These are phyloP conservation scores for Blastocrithidia nonstop DNA, from an alignment of 208 protist genomes.

Conservation along the genomic window DNA sequence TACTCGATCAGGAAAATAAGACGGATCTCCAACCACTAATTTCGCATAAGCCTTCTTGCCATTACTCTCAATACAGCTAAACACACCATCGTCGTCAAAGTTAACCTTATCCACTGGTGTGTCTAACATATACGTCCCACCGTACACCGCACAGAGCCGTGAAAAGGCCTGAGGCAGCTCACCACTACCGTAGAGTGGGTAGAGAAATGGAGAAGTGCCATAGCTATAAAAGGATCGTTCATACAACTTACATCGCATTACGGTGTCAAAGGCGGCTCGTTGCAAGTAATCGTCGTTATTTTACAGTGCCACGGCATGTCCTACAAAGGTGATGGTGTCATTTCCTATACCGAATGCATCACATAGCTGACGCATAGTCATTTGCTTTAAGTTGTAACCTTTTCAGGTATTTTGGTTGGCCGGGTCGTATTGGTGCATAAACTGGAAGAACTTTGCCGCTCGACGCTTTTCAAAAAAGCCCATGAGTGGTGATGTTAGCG, in stretches of 20 bases:
- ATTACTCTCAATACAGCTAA: conserved; percentile 86
- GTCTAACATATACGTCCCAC: conserved; percentile 99
- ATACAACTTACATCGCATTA: conserved; percentile 95
- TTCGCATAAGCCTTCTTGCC: conserved; percentile 83
- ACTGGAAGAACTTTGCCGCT: conserved; percentile 89
- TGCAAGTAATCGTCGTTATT: conserved; percentile 89
- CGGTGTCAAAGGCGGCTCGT: conserved; percentile 82
- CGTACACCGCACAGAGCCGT: conserved; percentile 84
- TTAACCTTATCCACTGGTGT: conserved; percentile 94
- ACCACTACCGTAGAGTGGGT: conserved; percentile 99
- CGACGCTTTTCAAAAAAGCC: conserved; percentile 97
- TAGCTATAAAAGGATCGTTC: conserved; percentile 89
- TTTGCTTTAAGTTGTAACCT: conserved; percentile 70
- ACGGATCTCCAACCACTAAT: conserved; percentile 96
- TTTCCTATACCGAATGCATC: conserved; percentile 89
- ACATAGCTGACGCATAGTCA: conserved; percentile 90
- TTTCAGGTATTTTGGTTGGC: conserved; percentile 86
- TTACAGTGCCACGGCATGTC: conserved; percentile 90
- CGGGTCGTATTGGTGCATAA: conserved; percentile 79
- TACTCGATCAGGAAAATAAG: conserved; percentile 97
- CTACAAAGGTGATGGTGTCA: conserved; percentile 96
- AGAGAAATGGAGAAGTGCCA: conserved; percentile 97
- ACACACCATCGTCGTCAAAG: conserved; percentile 87
- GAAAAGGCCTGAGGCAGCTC: conserved; percentile 98
- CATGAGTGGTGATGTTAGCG: conserved; percentile 92